Conservation (phyloP, 129 eudicot genomes). For the Tagetes erecta region DNA sequence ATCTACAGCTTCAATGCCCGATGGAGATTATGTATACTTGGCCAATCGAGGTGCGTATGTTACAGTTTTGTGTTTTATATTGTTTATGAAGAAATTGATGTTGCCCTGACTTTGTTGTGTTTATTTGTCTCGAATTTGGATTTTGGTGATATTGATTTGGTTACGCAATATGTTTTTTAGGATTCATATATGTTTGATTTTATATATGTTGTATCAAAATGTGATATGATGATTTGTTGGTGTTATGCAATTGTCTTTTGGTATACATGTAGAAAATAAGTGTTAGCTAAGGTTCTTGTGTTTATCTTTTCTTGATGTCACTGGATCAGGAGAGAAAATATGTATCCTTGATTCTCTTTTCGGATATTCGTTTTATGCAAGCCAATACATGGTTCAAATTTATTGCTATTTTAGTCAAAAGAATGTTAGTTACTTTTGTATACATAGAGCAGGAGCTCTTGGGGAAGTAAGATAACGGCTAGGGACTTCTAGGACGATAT, state of each 20-base stretch:
- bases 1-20: conserved; percentile 39
- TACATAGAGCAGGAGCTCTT: background rate
- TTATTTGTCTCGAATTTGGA: background rate
- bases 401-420: background rate
- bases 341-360: background rate
- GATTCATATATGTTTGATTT: background rate
- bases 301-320: background rate
- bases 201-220: background rate
- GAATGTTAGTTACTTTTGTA: background rate
- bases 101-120: background rate
- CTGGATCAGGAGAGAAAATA: background rate
- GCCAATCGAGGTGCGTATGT: conserved; percentile 29
- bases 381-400: too few relatives aligned
- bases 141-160: background rate
- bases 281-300: background rate
- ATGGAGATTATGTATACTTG: conserved; percentile 23
- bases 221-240: background rate
- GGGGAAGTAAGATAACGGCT: too few relatives aligned
- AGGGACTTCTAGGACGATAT: too few relatives aligned
- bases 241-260: background rate
- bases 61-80: conserved; percentile 7
- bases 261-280: background rate
- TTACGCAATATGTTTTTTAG: background rate
- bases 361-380: too few relatives aligned
- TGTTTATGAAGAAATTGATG: conserved; percentile 14